These are phyloP conservation scores for Pisolithus tinctorius DNA, from an alignment of 768 basidiomycete species.

Conservation along the genomic window DNA sequence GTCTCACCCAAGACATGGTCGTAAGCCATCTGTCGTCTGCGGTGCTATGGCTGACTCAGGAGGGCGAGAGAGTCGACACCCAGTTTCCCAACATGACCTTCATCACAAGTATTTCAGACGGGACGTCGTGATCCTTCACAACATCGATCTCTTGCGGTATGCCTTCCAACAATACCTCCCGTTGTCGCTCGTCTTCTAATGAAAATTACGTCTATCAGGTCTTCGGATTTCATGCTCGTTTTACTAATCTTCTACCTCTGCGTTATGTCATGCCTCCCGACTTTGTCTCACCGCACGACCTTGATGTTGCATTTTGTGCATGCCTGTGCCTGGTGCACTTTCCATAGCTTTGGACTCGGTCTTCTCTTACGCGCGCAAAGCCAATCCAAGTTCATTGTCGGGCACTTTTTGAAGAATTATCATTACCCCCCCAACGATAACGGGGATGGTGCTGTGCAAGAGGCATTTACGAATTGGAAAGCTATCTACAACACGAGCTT, in stretches of 20 bases:
- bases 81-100: conserved; percentile 78
- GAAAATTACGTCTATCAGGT: conserved; percentile 39
- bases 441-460: conserved; percentile 73
- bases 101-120: conserved; percentile 85
- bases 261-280: conserved; percentile 52
- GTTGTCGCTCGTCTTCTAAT: conserved; percentile 10
- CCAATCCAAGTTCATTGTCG: conserved; percentile 79
- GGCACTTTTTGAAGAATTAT: conserved; percentile 94
- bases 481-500: conserved; percentile 84
- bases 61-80: conserved; percentile 1
- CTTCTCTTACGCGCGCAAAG: conserved; percentile 79
- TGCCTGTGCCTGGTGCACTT: conserved; percentile 76
- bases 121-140: conserved; percentile 73
- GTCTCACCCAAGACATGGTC: conserved; percentile 2
- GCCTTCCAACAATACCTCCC: conserved; percentile 12
- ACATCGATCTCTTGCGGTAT: conserved; percentile 82
- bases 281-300: conserved; percentile 40
- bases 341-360: conserved; percentile 88
- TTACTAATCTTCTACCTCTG: conserved; percentile 67
- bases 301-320: conserved; percentile 75
- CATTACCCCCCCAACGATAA: conserved; percentile 71
- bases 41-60: conserved; percentile 4
- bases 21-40: not conserved
- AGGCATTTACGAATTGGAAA: conserved; percentile 97
- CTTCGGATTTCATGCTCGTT: conserved; percentile 77